Evolutionary conservation across 1,139 yeast genomes (phyloP).

Genomic region (Diutina neorugosa): DNA sequence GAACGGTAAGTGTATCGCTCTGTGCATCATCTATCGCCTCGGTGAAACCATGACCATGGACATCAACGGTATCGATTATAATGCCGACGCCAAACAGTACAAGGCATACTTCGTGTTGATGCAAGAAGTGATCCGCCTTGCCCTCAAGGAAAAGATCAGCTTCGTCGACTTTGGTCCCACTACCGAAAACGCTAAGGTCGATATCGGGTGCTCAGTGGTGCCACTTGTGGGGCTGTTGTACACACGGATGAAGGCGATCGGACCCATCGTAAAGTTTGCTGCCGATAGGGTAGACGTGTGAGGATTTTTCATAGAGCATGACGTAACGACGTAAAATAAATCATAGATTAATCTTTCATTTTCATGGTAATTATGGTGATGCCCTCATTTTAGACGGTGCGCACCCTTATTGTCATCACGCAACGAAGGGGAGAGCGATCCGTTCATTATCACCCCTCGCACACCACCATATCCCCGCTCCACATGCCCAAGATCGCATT

Average conservation of each 20-base stretch:
- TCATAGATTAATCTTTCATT: too few relatives aligned
- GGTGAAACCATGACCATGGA: conserved; percentile 35
- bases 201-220: conserved; percentile 26
- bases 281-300: conserved; percentile 14
- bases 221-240: conserved; percentile 21
- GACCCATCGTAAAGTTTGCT: conserved; percentile 12
- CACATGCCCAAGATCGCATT: conserved; percentile 49
- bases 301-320: neutral
- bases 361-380: neutral
- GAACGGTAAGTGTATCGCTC: conserved; percentile 22
- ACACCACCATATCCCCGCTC: neutral
- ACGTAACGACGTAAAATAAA: neutral
- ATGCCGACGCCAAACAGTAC: conserved; percentile 13
- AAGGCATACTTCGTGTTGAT: conserved; percentile 37
- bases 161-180: conserved; percentile 32
- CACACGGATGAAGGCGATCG: conserved; percentile 10
- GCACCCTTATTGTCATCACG: neutral
- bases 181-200: conserved; percentile 27
- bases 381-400: neutral
- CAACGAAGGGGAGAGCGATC: neutral
- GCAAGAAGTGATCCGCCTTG: conserved; percentile 32
- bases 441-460: neutral
- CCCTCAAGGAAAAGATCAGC: conserved; percentile 22
- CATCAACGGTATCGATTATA: conserved; percentile 25
- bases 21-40: conserved; percentile 29